These are phyloP conservation scores for Cryptococcus sp. DNA, from an alignment of 1,284 basidiomycete genomes.

Conservation along the genomic window DNA sequence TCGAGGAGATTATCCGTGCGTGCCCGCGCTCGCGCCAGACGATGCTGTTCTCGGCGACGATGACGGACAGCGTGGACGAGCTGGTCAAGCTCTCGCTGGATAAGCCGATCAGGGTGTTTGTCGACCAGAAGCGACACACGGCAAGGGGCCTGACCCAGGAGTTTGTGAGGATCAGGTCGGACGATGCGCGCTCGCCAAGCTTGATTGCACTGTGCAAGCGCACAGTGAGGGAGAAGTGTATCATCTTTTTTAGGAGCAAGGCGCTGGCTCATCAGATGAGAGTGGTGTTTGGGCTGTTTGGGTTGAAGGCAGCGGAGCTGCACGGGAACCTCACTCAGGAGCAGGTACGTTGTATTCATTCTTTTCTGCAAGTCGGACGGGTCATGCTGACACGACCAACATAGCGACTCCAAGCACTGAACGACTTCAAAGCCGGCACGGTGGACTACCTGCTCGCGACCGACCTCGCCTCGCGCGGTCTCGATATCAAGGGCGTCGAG, in stretches of 20 bases:
- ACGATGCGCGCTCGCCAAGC: conserved; percentile 71
- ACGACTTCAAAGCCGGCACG: conserved; percentile 77
- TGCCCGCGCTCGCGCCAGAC: conserved; percentile 89
- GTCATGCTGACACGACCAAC: neutral
- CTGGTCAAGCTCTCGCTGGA: conserved; percentile 87
- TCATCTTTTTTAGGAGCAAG: conserved; percentile 94
- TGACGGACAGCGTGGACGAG: conserved; percentile 94
- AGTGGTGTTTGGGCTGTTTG: conserved; percentile 84
- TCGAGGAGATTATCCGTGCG: conserved; percentile 86
- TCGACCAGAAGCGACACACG: conserved; percentile 86
- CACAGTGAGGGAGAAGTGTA: conserved; percentile 77
- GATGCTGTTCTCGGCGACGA: conserved; percentile 97
- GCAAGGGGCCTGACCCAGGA: conserved; percentile 91
- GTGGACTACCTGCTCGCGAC: conserved; percentile 93
- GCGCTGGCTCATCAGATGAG: conserved; percentile 95
- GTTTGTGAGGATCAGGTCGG: conserved; percentile 81
- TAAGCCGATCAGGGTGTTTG: conserved; percentile 88
- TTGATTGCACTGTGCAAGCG: conserved; percentile 81
- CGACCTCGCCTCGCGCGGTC: conserved; percentile 88
- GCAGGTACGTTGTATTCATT: conserved; percentile 59
- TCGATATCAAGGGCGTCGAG: conserved; percentile 97
- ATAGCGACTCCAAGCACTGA: conserved; percentile 79
- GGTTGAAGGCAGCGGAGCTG: conserved; percentile 81
- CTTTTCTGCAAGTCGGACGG: conserved; percentile 14
- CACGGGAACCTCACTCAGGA: conserved; percentile 96